Conservation (phyloP, 1,139 yeast species). For the Suhomyces kunorum region DNA sequence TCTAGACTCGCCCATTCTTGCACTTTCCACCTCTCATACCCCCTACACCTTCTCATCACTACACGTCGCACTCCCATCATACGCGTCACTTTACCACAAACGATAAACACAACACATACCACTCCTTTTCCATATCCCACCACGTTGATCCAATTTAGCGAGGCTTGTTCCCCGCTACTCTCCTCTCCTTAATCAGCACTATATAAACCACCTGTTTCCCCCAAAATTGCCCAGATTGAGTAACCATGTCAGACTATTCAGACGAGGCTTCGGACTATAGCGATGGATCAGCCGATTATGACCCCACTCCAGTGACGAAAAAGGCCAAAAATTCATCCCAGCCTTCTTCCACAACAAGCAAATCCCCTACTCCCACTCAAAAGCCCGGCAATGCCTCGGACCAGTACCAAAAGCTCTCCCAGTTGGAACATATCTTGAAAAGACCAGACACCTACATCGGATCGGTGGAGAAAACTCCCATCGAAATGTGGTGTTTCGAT, state of each 20-base stretch:
- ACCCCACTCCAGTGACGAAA: conserved; percentile 2
- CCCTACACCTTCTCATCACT: background rate
- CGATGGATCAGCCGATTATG: conserved; percentile 7
- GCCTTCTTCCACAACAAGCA: conserved; percentile 1
- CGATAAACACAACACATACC: background rate
- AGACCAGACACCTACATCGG: conserved; percentile 99
- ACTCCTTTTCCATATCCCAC: background rate
- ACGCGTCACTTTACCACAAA: background rate
- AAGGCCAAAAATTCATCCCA: conserved; percentile 2
- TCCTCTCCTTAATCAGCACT: background rate
- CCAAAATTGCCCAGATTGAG: too few relatives aligned
- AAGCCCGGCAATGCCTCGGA: conserved; percentile 51
- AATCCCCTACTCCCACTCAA: conserved; percentile 4
- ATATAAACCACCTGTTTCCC: too few relatives aligned
- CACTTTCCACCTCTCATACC: background rate
- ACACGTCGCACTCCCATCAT: background rate
- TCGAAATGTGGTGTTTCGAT: conserved; percentile 86
- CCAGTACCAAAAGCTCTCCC: conserved; percentile 91
- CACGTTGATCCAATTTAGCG: too few relatives aligned
- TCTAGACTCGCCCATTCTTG: too few relatives aligned
- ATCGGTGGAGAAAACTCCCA: conserved; percentile 79
- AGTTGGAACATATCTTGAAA: conserved; percentile 91
- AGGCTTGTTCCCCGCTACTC: background rate
- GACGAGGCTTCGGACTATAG: conserved; percentile 6
- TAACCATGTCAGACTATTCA: conserved; percentile 8